Evolutionary conservation across 2,329 filamentous ascomycete species (phyloP), one percentile per base, ranked within the genome.

Genomic region (Pseudogymnoascus pannorum): DNA sequence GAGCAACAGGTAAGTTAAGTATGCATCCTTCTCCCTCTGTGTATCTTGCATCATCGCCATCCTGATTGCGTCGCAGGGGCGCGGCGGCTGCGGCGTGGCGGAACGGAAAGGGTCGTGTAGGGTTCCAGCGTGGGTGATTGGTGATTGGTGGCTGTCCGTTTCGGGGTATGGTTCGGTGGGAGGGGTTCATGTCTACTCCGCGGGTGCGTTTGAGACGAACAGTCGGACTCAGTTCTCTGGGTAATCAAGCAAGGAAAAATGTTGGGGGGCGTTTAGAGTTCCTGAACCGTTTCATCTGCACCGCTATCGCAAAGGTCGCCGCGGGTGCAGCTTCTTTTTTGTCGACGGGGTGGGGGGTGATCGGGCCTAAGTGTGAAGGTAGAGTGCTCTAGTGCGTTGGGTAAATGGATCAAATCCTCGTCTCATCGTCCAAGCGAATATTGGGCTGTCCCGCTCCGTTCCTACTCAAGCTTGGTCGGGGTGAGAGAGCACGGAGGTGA

Each of bases 21-120:
- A 51, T 5, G 44, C 44, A 51, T 14, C 44, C 14, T 51, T 18
- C 20, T 11, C 24, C 6, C 8, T 51, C 22, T 29, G 14, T 54
- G 44, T 54, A 4, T 48, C 24, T 54, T 54, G 44, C 24, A 54
- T 54, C 44, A 31, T 54, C 44, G n/a, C 44, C 24, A 5, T n/a
- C 24, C 44, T 54, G 44, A 31, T 54, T 54, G 24, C 44, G 24
- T 54, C 44, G 8, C 44, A 54, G 44, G 44, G 44, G n/a, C 44
- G 44, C n/a, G 44, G 44, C 44, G 44, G 44, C 44, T 54, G 44
- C 44, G 44, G 24, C 44, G 44, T 54, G 44, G 44, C 44, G 44
- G 44, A 54, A 54, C 44, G 44, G 44, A 54, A 54, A 18, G 44
- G 44, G 44, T 54, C 24, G 44, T 24, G 44, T 54, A 54, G 24